Conservation (phyloP, 331 rosid species). For the Spiraea crenata region DNA sequence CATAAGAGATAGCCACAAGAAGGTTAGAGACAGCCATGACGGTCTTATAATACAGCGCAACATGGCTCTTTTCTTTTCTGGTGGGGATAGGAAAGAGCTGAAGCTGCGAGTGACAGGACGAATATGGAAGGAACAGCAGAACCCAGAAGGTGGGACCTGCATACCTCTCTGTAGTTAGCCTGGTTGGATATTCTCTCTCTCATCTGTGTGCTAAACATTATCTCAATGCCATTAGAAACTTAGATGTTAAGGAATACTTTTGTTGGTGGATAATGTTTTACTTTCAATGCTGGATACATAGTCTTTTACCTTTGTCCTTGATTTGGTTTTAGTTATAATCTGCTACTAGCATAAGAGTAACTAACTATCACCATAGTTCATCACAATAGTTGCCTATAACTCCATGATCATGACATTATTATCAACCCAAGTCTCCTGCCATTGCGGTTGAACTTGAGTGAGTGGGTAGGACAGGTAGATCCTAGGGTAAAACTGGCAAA, state of each 20-base stretch:
- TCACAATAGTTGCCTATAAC: neutral
- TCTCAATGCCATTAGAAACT: slow-evolving; percentile 29
- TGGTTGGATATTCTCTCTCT: slow-evolving; percentile 17
- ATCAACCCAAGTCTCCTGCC: neutral
- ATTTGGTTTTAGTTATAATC: neutral
- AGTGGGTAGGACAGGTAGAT: neutral
- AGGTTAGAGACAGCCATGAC: slow-evolving; percentile 77
- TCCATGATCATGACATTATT: neutral
- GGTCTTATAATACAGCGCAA: slow-evolving; percentile 69
- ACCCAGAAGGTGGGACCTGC: slow-evolving; percentile 58
- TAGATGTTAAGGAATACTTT: slow-evolving; percentile 24
- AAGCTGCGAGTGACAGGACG: slow-evolving; percentile 71
- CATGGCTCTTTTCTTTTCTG: slow-evolving; percentile 75
- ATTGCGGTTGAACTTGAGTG: neutral
- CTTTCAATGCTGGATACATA: neutral
- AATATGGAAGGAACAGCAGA: slow-evolving; percentile 75
- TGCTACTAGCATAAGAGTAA: neutral
- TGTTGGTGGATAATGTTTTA: neutral
- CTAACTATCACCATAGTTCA: no score
- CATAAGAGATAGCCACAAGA: slow-evolving; percentile 73
- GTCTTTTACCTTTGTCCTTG: neutral
- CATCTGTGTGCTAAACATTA: slow-evolving; percentile 15
- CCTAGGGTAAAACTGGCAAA: neutral
- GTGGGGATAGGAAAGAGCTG: slow-evolving; percentile 73
- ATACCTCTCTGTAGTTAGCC: slow-evolving; percentile 57